A percentile compares a stretch with the other conserved stretches of the same genome.
Conservation (phyloP, 352 stramenopile genomes). For the Pythium volutum region DNA sequence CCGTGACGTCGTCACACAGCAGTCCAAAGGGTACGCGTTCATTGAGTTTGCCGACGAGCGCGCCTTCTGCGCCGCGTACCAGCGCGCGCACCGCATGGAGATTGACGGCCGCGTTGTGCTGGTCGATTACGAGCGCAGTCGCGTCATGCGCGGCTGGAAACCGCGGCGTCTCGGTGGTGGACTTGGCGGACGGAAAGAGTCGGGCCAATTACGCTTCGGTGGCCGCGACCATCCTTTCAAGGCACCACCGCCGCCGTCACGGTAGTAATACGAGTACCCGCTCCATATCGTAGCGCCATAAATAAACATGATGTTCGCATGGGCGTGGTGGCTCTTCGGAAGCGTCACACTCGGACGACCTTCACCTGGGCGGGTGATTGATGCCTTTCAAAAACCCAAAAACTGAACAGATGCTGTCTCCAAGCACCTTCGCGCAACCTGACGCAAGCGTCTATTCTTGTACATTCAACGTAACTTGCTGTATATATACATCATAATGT, state of each 20-base stretch:
- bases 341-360: slow-evolving; percentile 2
- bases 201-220: slow-evolving; percentile 78
- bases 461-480: not conserved
- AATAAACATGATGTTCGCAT: too few relatives aligned
- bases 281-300: too few relatives aligned
- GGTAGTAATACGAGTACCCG: too few relatives aligned
- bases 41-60: slow-evolving; percentile 60
- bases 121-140: slow-evolving; percentile 74
- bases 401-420: slow-evolving; percentile 12
- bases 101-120: slow-evolving; percentile 65
- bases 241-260: slow-evolving; percentile 28
- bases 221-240: slow-evolving; percentile 66
- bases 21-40: slow-evolving; percentile 79
- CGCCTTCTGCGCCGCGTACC: slow-evolving; percentile 59
- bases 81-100: slow-evolving; percentile 41
- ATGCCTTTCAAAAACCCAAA: slow-evolving; percentile 29
- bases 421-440: slow-evolving; percentile 21
- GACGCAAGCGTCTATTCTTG: not conserved
- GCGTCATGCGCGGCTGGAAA: slow-evolving; percentile 82
- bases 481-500: not conserved
- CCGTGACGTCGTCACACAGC: slow-evolving; percentile 53
- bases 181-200: slow-evolving; percentile 76
- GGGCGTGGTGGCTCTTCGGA: slow-evolving; percentile 6
- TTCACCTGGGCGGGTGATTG: slow-evolving; percentile 12
- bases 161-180: slow-evolving; percentile 72